Base-by-base conservation (phyloP, 2,329 filamentous ascomycete genomes). In the Xylaria sp. region DNA sequence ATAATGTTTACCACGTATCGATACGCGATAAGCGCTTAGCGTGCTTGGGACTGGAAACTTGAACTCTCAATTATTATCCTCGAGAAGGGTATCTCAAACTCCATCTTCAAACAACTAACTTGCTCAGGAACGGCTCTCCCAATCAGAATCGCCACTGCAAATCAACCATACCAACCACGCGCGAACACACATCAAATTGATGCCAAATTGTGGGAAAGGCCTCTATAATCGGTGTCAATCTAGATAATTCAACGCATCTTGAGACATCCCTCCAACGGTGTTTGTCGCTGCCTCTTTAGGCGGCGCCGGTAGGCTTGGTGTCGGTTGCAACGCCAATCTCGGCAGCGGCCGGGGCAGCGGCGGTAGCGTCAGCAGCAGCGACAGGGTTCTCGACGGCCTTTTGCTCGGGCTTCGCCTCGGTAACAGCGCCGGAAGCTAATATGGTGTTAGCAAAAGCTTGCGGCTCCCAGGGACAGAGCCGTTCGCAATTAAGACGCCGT, bases 81-180 rank as follows among this genome's bases (percentile, higher is more conserved):
- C 61, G 62, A 64, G 61, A 64, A 63, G 70, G 70, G 70, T 72
- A 72, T 72, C 63, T 64, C 58, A 60, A 63, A 63, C 68, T 66
- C 59, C 66, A 66, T 68, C n/a, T n/a, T 35, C 64, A 67, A 69
- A 65, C 66, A 62, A 64, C 61, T 63, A 67, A 67, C 63, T 67
- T 60, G 54, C 56, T 48, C 60, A 62, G 66, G 65, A 69, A 67
- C 65, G 61, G 43, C 38, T 64, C 62, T 61, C 60, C 56, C 49
- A 53, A 37, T 29, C 29, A 13, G 41, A 43, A 40, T 38, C 25
- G 29, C 29, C 31, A 59, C 40, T 27, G 41, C 11, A 19, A 46
- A 44, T 54, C 52, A 37, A 41, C 33, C 38, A 43, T 23, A 27
- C 48, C 40, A 38, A 27, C 17, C 23, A 54, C 37, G 31, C 37